Base-by-base conservation (phyloP, 1,284 basidiomycete genomes). In the Entoloma clypeatum region DNA sequence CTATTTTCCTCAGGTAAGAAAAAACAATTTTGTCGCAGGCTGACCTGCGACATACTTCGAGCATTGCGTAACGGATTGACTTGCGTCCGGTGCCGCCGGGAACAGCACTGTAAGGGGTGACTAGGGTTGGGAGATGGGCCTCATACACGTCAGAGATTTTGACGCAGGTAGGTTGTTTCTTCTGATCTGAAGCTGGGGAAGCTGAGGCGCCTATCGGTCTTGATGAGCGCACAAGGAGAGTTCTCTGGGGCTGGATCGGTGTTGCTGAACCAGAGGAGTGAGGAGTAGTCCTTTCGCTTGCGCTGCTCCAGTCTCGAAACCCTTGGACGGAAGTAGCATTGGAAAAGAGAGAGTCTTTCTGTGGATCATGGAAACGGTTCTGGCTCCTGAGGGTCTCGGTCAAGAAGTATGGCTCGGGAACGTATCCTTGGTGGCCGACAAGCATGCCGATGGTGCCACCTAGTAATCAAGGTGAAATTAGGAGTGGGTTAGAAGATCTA, bases 361-460 rank as follows among this genome's bases (percentile, higher is more conserved):
- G 64, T 5, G 89, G 90, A 55, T 92, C 89, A 61, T 93, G 88
- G 54, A 92, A 92, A 8, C 89, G 77, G 24, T 77, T 78, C 62
- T 92, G 89, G 51, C 82, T 82, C 51, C 78, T 72, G 29, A 93
- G 74, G 0, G 79, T 89, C 63, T 88, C 84, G 5, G 86, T 88
- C 49, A 95, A 69, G 61, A 92, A 93, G 51, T 83, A 82, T 0
- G 91, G 88, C 57, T 93, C 91, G 8, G 91, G 88, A 9, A 87
- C 85, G 59, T 92, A 93, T 36, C 91, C 89, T 48, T 81, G 75
- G 22, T 79, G 68, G 25, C 84, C 79, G 25, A 86, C 73, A 28
- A 92, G 80, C 89, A 92, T 92, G 8, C 88, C 88, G 51, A 92
- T 87, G 0, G 89, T 92, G 21, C 88, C 90, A 36, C 91, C 90